Percentiles rank a stretch among this genome's conserved stretches.
Evolutionary conservation across 1,284 basidiomycete species (phyloP).

Genomic region (Trametes polyzona): DNA sequence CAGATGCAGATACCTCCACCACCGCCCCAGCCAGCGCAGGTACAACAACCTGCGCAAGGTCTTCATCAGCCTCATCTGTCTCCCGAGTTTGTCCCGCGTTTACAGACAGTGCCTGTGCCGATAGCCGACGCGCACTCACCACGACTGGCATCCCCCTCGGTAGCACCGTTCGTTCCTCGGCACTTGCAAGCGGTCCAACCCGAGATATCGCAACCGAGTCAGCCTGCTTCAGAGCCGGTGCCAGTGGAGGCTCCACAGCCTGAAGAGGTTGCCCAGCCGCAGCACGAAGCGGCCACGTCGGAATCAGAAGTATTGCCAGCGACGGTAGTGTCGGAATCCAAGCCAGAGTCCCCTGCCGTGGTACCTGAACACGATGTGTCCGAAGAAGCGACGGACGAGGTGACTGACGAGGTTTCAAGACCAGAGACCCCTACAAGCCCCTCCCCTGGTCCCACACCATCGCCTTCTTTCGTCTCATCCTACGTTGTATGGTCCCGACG

Average conservation of each 20-base stretch:
- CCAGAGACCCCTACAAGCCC: slow-evolving; percentile 16
- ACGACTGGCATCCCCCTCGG: slow-evolving; percentile 3
- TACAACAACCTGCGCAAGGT: slow-evolving; percentile 5
- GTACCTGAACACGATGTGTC: not conserved
- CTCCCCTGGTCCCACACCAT: slow-evolving; percentile 6
- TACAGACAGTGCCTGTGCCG: not conserved
- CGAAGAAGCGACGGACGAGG: not conserved
- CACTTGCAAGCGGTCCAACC: not conserved
- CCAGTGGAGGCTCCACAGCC: not conserved
- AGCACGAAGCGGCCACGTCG: not conserved
- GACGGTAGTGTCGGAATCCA: not conserved
- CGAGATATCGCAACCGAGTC: not conserved
- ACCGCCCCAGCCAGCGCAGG: slow-evolving; percentile 7
- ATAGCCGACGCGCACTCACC: not conserved
- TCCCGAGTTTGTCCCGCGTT: slow-evolving; percentile 5
- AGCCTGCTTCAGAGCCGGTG: slow-evolving; percentile 1
- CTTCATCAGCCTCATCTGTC: slow-evolving; percentile 9
- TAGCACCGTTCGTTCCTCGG: slow-evolving; percentile 4
- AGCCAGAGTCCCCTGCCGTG: too few species aligned
- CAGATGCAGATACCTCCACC: slow-evolving; percentile 15
- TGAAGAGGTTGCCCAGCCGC: not conserved
- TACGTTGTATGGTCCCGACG: slow-evolving; percentile 73
- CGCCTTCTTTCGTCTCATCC: slow-evolving; percentile 10
- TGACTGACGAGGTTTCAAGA: not conserved
- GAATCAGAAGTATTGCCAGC: not conserved